Conservation (phyloP, 2,329 filamentous ascomycete species). For the Claviceps purpurea region DNA sequence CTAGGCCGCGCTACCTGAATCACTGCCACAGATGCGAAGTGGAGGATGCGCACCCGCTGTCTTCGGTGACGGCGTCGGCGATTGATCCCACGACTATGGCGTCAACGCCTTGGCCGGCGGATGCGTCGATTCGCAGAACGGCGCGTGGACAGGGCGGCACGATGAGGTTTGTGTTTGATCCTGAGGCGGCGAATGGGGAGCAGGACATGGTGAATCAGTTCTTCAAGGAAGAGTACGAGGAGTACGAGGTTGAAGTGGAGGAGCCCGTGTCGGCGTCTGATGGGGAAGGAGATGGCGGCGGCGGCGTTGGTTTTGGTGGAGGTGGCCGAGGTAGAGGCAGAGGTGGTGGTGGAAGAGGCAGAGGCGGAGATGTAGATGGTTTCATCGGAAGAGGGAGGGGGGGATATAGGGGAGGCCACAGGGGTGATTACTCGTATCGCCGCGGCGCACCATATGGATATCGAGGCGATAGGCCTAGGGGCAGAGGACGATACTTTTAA, state of each 20-base stretch:
- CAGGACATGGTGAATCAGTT: constrained; percentile 52
- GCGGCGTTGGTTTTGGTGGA: neutral
- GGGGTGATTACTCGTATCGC: constrained; percentile 14
- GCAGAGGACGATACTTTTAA: constrained; percentile 20
- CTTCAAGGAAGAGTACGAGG: constrained; percentile 62
- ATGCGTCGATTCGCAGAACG: constrained; percentile 17
- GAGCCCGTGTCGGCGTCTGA: constrained; percentile 32
- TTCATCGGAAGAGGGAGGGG: constrained; percentile 9
- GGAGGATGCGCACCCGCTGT: constrained; percentile 20
- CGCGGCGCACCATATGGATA: constrained; percentile 22
- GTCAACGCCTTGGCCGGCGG: constrained; percentile 25
- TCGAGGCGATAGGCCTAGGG: constrained; percentile 21
- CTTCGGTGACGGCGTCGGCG: constrained; percentile 13
- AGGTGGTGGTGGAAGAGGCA: constrained; percentile 12
- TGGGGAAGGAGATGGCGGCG: constrained; percentile 5
- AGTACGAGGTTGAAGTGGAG: constrained; percentile 67
- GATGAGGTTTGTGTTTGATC: constrained; percentile 79
- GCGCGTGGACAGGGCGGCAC: constrained; percentile 52
- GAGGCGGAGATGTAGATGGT: neutral
- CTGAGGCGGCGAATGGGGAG: constrained; percentile 60
- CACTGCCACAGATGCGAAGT: constrained; percentile 40
- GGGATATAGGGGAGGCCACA: constrained; percentile 12
- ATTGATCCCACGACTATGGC: constrained; percentile 12
- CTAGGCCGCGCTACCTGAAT: constrained; percentile 49
- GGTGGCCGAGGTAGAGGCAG: constrained; percentile 2